Evolutionary conservation across 352 stramenopile genomes (phyloP), one percentile per base, ranked within the genome.

Genomic region (Phytophthora melonis): DNA sequence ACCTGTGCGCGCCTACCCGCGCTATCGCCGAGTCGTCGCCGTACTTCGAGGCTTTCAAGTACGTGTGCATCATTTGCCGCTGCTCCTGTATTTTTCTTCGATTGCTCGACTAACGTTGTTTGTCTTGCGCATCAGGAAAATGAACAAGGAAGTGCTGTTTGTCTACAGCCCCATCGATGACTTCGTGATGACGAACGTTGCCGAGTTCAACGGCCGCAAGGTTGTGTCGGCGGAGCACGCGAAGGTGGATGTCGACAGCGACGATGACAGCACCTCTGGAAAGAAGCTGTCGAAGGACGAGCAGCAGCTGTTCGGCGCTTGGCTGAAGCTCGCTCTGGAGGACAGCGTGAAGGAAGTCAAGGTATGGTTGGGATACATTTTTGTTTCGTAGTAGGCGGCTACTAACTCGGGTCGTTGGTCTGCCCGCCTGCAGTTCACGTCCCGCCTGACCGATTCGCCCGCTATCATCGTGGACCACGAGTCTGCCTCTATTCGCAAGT

Each of bases 391-490:
- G 14, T 68, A 43, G 8, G 41, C 5, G 11, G 34, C 7, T 34
- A 54, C 60, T 66, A 34, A 61, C 11, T 43, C 58, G 25, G 14
- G 62, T 16, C 23, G 36, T 30, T 13, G 47, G 21, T 50, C 21
- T 43, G 19, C 2, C 63, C 63, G 52, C 16, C 21, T 63, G 16
- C 55, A 93, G 84, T 92, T 94, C 71, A 96, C 90, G 2, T 83
- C 88, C 30, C 92, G 98, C n/a, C 79, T 99, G 54, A 93, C 85
- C 47, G 92, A 97, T 63, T 99, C 98, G 49, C 98, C 98, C 3
- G 98, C 98, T n/a, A 99, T 99, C 70, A 96, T 99, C 43, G 98
- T 98, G 11, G 98, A 99, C 79, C 97, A 99, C 72, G 98, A 99
- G 81, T 99, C 95, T 16, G 97, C 94, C 19, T 94, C 98, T 14